Base-by-base conservation (phyloP, 805 yeast genomes). In the Kodamaea kaohsiungensis region DNA sequence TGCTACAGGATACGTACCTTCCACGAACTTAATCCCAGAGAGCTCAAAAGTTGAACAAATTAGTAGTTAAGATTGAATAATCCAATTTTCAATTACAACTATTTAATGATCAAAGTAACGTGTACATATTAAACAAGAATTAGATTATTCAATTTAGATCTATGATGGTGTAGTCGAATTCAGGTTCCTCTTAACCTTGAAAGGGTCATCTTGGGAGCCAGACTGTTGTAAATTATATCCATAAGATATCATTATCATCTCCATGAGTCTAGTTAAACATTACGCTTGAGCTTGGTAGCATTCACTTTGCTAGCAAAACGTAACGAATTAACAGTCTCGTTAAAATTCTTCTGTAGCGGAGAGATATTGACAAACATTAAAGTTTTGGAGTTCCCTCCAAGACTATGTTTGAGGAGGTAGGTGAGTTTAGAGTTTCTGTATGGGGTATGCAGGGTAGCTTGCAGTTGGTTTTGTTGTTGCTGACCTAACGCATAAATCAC, bases 321-420 rank as follows among this genome's bases (percentile, higher is more conserved):
- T 48, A 95, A 75, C 0, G 97, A 89, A 64, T 89, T 91, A 33
- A 92, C 61, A 1, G 96, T 88, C 66, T 95, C 99, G 59, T 78
- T 82, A 42, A 85, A 75, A 66, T 89, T 88, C 13, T 70, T 70
- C 9, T 66, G 66, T 49, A 80, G 71, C 2, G 96, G 91, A 0
- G 96, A 88, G 0, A 92, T 78, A 62, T 91, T 92, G 13, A 91
- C 97, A 77, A 93, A 88, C 97, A 93, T 91, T 55, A 93, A 75
- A 0, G 97, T 91, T 69, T 93, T 95, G 2, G 97, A 89, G 53
- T 83, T 81, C 0, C 97, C 97, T 6, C 88, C 85, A 22, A 93
- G 75, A 13, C 97, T 91, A 64, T 89, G 85, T 63, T 91, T 95
- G 55, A 93, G 74, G 12, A 92, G 73, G 65, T 89, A 89, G 0